Conservation (phyloP, 202 grass and related monocot species). For the Setaria italica region DNA sequence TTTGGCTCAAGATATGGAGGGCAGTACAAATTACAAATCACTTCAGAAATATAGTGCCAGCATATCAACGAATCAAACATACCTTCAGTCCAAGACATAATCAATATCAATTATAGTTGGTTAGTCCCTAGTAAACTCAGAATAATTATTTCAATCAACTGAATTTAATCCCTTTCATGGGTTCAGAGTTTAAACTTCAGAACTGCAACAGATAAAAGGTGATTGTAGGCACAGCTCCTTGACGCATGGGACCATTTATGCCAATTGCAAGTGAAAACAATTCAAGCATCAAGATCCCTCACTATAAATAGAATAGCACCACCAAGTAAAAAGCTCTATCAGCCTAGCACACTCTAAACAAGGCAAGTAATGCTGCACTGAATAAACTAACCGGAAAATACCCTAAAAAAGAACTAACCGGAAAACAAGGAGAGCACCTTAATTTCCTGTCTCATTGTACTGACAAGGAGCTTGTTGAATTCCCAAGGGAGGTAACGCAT, state of each 20-base stretch:
- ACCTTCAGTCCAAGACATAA: constrained; percentile 9
- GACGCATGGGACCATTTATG: background rate
- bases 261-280: constrained; percentile 1
- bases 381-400: constrained; percentile 14
- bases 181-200: constrained; percentile 3
- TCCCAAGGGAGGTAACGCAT: constrained; percentile 76
- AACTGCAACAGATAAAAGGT: background rate
- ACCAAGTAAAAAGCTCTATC: background rate
- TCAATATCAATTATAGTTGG: background rate
- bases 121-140: background rate
- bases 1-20: background rate
- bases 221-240: background rate
- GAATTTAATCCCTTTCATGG: background rate
- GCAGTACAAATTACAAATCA: background rate
- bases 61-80: background rate
- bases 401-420: background rate
- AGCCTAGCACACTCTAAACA: background rate
- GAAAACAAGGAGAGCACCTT: constrained; percentile 49
- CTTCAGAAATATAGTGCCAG: background rate
- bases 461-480: constrained; percentile 77
- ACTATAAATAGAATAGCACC: background rate
- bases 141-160: constrained; percentile 17
- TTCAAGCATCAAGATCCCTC: background rate
- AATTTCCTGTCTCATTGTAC: constrained; percentile 65
- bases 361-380: background rate